These are phyloP conservation scores for Eurotiales sp. DNA, from an alignment of 2,329 filamentous ascomycete genomes.

Conservation along the genomic window DNA sequence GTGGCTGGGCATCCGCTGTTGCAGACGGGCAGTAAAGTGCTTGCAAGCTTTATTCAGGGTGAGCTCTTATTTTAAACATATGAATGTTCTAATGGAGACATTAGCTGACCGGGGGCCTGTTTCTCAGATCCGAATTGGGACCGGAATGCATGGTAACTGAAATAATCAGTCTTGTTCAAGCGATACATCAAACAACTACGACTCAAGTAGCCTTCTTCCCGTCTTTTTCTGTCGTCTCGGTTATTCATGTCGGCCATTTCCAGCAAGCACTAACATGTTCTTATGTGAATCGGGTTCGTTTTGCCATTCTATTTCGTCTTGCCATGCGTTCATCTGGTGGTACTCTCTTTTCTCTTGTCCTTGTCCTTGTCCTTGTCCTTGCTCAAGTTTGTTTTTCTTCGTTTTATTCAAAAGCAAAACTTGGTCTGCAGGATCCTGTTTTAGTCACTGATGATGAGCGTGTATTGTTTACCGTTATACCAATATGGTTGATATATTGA, in stretches of 20 bases:
- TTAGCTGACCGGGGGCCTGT: slow-evolving; percentile 3
- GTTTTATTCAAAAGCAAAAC: background rate
- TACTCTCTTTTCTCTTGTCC: background rate
- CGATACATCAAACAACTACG: no score
- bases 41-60: slow-evolving; percentile 97
- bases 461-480: background rate
- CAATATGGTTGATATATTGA: background rate
- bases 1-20: slow-evolving; percentile 93
- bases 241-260: background rate
- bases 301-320: background rate
- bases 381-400: background rate
- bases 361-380: background rate
- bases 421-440: background rate
- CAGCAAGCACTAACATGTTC: slow-evolving; percentile 3
- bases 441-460: background rate
- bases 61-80: slow-evolving; percentile 24
- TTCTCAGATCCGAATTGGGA: slow-evolving; percentile 65
- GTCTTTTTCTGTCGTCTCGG: background rate
- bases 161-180: background rate
- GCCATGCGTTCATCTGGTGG: background rate
- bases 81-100: background rate
- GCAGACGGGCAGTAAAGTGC: slow-evolving; percentile 95
- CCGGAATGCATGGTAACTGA: slow-evolving; percentile 71
- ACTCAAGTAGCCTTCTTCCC: no score
- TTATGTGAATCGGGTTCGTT: background rate